These are phyloP conservation scores for Chlorociboria aeruginascens DNA, from an alignment of 495 filamentous ascomycete species.

Conservation along the genomic window DNA sequence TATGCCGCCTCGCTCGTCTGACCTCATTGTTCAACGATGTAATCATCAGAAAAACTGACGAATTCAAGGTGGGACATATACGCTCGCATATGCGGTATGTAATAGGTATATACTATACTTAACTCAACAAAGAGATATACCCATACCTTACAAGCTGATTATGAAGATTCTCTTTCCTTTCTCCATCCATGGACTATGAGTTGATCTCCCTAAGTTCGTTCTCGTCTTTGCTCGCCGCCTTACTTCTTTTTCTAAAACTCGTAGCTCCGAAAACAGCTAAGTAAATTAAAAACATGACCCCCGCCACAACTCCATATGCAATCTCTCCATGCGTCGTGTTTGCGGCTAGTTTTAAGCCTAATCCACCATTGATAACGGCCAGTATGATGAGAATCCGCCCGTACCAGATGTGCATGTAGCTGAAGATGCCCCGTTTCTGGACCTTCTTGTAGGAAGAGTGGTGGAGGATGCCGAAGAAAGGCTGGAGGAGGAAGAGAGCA, in stretches of 20 bases:
- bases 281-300: constrained; percentile 37
- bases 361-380: constrained; percentile 61
- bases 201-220: too few relatives aligned
- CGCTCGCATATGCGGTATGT: too few relatives aligned
- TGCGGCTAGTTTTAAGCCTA: constrained; percentile 44
- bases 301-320: constrained; percentile 49
- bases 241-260: constrained; percentile 6
- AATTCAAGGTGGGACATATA: too few relatives aligned
- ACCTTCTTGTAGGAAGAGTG: constrained; percentile 42
- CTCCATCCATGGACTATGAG: too few relatives aligned
- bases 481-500: constrained; percentile 48
- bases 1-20: too few relatives aligned
- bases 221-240: too few relatives aligned
- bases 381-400: constrained; percentile 49
- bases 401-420: constrained; percentile 57
- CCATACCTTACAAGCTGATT: too few relatives aligned
- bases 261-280: constrained; percentile 15
- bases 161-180: too few relatives aligned
- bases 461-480: constrained; percentile 49
- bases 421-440: constrained; percentile 37
- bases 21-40: too few relatives aligned
- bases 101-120: too few relatives aligned
- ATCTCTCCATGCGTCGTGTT: constrained; percentile 25
- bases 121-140: too few relatives aligned
- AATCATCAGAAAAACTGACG: too few relatives aligned